Conservation (phyloP, 768 basidiomycete species). For the Lactarius trivialis region DNA sequence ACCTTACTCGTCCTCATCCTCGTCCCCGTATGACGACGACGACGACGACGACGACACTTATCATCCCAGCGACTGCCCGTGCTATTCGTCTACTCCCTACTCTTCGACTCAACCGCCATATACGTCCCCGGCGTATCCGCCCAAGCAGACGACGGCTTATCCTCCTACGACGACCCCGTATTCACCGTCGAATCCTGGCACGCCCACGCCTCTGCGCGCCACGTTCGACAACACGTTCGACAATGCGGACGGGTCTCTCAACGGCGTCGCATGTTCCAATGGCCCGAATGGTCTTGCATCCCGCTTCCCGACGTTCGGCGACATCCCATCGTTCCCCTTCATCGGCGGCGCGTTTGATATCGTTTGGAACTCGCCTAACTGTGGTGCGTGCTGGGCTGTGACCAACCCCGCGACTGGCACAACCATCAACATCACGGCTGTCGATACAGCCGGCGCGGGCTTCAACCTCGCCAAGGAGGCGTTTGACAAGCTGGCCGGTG, state of each 20-base stretch:
- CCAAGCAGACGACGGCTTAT: not conserved
- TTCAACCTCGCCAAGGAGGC: slow-evolving; percentile 35
- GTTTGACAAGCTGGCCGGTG: slow-evolving; percentile 29
- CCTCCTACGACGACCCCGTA: not conserved
- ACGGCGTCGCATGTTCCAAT: slow-evolving; percentile 43
- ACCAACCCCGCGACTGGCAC: slow-evolving; percentile 37
- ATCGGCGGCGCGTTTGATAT: slow-evolving; percentile 53
- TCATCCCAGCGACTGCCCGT: not conserved
- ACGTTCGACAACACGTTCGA: slow-evolving; percentile 49
- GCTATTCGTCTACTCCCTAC: not conserved
- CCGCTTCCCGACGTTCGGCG: slow-evolving; percentile 42
- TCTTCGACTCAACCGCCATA: not conserved
- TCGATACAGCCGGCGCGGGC: slow-evolving; percentile 41
- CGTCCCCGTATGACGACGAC: not conserved
- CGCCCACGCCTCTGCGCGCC: slow-evolving; percentile 1
- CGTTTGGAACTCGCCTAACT: slow-evolving; percentile 44
- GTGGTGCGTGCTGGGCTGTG: slow-evolving; percentile 57
- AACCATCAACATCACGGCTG: slow-evolving; percentile 43
- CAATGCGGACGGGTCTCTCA: slow-evolving; percentile 34
- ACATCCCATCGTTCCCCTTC: slow-evolving; percentile 50
- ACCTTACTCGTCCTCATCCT: not conserved
- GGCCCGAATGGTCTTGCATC: slow-evolving; percentile 46
- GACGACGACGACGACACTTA: not conserved
- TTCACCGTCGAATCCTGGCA: not conserved
- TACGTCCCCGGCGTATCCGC: not conserved